phyloP scores from a whole-genome alignment of 2,329 filamentous ascomycete genomes.

The Aspergillus brunneoviolaceus region DNA sequence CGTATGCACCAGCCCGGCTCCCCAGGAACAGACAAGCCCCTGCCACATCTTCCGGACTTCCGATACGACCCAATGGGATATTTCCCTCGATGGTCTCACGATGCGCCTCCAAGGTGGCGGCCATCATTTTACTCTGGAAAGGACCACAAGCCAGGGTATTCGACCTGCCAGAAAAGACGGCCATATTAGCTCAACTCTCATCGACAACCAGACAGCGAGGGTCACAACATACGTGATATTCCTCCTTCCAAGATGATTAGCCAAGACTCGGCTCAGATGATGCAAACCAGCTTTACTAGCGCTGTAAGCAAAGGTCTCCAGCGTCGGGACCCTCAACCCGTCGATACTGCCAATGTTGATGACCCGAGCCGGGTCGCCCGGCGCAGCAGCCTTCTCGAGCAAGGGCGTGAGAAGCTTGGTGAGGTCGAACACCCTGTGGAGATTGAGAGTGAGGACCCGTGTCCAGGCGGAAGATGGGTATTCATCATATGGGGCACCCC shows the following conservation, averaged over 20 bases:
- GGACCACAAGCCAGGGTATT: constrained; percentile 73
- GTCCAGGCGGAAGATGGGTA: constrained; percentile 60
- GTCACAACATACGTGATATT: constrained; percentile 52
- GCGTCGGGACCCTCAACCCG: constrained; percentile 53
- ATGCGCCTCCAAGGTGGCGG: constrained; percentile 52
- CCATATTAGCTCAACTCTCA: constrained; percentile 1
- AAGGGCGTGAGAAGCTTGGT: constrained; percentile 50
- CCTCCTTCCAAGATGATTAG: constrained; percentile 51
- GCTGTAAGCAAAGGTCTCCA: constrained; percentile 55
- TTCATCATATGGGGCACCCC: constrained; percentile 58
- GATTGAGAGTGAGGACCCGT: constrained; percentile 56
- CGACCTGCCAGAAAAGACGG: constrained; percentile 37
- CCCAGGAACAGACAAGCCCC: constrained; percentile 70
- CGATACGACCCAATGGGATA: constrained; percentile 67
- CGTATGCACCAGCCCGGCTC: constrained; percentile 64
- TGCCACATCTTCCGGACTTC: constrained; percentile 66
- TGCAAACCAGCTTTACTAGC: constrained; percentile 55
- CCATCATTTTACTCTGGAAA: constrained; percentile 56
- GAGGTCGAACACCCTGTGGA: constrained; percentile 54
- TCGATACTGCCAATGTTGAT: constrained; percentile 58
- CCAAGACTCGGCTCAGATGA: constrained; percentile 53
- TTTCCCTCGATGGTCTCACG: constrained; percentile 52
- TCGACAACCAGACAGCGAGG: neutral
- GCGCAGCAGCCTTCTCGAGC: constrained; percentile 47
- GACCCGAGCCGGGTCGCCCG: constrained; percentile 47